Base-by-base conservation (phyloP, 1,284 basidiomycete genomes). In the Ceratobasidium sp. region DNA sequence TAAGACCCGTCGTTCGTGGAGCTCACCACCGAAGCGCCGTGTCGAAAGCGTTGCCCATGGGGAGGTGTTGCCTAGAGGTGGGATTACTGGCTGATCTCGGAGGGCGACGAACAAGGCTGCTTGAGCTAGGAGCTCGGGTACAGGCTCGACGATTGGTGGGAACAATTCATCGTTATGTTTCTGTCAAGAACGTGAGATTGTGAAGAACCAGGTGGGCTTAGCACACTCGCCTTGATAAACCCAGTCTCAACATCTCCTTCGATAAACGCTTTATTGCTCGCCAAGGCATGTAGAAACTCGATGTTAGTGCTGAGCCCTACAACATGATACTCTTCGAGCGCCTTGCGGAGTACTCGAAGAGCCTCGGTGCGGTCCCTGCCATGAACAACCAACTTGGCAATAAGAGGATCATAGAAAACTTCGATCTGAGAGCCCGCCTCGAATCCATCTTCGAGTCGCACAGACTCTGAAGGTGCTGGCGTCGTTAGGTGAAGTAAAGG, bases 371-470 rank as follows among this genome's bases (percentile, higher is more conserved):
- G 88, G 83, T 97, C 94, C 49, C 90, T 86, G 13, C 94, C 96
- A 80, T 96, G 94, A 9, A 95, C 95, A 56, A 98, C 92, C n/a
- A 98, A 90, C 82, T 96, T 96, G 37, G 95, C 91, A 78, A 97
- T 97, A 91, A 98, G 94, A 0, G 96, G 95, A 81, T 98, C 96
- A 83, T 98, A 98, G 84, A 92, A 95, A 2, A 96, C 93, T 40
- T 93, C 94, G 77, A 98, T 96, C 81, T 95, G 92, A 76, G 96
- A 91, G 15, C 95, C 95, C 81, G 91, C 89, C 3, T 86, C 87
- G 83, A 98, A 96, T 0, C 96, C 96, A 81, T 97, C 95, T 82
- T 98, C 96, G n/a, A 98, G 89, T 15, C 96, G 89, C 49, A 97
- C 88, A 0, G 92, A 90, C n/a, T 64, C 73, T 1, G 91, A 93